phyloP scores from a whole-genome alignment of 305 asterid species.

The Fraxinus ornus region DNA sequence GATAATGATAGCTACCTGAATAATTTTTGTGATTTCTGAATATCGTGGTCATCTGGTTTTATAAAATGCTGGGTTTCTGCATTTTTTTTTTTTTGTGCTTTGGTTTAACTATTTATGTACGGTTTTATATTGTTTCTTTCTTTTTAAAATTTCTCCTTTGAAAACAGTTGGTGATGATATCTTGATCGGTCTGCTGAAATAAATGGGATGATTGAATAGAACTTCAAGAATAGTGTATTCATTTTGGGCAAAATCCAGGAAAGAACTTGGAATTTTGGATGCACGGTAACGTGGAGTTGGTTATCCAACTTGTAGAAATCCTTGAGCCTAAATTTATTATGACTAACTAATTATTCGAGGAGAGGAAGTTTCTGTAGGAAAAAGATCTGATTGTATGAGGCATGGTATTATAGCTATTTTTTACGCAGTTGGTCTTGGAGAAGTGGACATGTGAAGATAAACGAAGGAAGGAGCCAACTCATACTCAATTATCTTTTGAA shows the following conservation, averaged over 20 bases:
- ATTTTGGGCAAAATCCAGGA: conserved; percentile 3
- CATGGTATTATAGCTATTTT: not conserved
- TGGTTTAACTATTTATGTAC: conserved; percentile 1
- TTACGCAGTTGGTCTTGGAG: conserved; percentile 9
- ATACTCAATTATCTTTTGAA: not conserved
- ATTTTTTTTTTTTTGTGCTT: not conserved
- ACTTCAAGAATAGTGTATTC: conserved; percentile 18
- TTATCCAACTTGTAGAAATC: not conserved
- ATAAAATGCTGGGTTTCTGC: not conserved
- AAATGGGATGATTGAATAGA: conserved; percentile 19
- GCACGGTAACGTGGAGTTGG: not conserved
- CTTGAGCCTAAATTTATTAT: not conserved
- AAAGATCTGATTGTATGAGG: conserved; percentile 6
- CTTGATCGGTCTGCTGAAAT: not conserved
- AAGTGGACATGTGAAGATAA: conserved; percentile 20
- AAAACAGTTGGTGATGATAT: conserved; percentile 7
- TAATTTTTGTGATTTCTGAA: not conserved
- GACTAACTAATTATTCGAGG: not conserved
- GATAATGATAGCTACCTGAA: not conserved
- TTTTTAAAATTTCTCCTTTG: not conserved
- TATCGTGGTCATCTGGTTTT: not conserved
- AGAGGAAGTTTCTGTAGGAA: conserved; percentile 6
- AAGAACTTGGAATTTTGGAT: not conserved
- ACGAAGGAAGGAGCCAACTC: conserved; percentile 18
- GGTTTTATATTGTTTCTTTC: conserved; percentile 18